phyloP scores from a whole-genome alignment of 208 protist species.

The Leishmania gerbilli region DNA sequence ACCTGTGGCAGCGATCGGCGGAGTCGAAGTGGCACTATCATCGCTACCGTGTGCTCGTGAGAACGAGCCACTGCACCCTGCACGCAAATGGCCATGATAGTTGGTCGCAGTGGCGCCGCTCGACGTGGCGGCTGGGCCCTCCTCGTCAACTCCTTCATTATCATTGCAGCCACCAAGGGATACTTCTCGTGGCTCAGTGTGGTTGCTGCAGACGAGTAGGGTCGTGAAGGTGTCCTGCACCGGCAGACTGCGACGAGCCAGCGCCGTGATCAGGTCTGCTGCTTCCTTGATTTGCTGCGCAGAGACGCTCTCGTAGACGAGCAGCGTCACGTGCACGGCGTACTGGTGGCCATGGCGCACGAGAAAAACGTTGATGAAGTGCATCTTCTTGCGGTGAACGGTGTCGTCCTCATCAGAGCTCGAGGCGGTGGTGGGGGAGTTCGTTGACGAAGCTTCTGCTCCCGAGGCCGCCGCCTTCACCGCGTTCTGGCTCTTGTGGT shows the following conservation, averaged over 20 bases:
- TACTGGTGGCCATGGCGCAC: slow-evolving; percentile 86
- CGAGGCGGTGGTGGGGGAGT: background rate
- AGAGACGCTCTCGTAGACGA: slow-evolving; percentile 43
- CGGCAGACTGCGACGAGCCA: slow-evolving; percentile 45
- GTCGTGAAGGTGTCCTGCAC: slow-evolving; percentile 71
- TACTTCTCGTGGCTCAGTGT: slow-evolving; percentile 33
- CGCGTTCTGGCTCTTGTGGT: background rate
- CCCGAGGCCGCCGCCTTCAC: background rate
- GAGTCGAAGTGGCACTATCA: background rate
- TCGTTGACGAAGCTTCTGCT: background rate
- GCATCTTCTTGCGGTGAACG: slow-evolving; percentile 31
- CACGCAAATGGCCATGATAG: background rate
- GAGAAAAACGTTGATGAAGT: slow-evolving; percentile 82
- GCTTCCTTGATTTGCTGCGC: slow-evolving; percentile 43
- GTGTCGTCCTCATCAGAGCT: slow-evolving; percentile 14
- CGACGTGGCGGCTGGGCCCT: background rate
- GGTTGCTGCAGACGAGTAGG: slow-evolving; percentile 40
- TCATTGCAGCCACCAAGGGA: slow-evolving; percentile 14
- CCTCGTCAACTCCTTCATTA: background rate
- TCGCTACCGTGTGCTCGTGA: slow-evolving; percentile 1
- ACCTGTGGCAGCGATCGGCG: slow-evolving; percentile 32
- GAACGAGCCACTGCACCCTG: background rate
- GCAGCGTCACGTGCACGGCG: slow-evolving; percentile 72
- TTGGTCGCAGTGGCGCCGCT: background rate
- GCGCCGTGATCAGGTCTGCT: slow-evolving; percentile 50